phyloP scores from a whole-genome alignment of 1,284 basidiomycete genomes.

The Leccinum huronense region DNA sequence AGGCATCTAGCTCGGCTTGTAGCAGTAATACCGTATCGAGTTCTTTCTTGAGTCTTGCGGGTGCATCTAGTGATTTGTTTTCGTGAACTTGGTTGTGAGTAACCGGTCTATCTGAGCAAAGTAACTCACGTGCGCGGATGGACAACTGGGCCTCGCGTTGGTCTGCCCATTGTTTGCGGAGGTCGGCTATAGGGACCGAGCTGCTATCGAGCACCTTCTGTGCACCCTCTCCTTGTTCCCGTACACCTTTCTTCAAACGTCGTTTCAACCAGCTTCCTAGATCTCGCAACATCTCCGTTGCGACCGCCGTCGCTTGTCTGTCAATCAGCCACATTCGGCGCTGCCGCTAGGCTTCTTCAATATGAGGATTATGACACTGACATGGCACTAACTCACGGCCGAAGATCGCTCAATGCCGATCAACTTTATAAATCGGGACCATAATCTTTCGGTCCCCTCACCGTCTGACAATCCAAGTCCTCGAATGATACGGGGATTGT shows the following conservation, averaged over 20 bases:
- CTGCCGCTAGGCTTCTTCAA: not conserved
- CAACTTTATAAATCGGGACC: slow-evolving; percentile 4
- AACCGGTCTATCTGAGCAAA: no score
- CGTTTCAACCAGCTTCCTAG: not conserved
- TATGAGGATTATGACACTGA: not conserved
- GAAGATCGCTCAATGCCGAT: slow-evolving; percentile 5
- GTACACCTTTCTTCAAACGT: not conserved
- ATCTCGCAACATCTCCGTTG: not conserved
- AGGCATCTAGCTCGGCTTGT: not conserved
- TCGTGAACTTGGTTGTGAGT: not conserved
- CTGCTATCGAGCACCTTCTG: not conserved
- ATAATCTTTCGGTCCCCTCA: not conserved
- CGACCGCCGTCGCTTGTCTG: not conserved
- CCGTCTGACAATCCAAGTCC: not conserved
- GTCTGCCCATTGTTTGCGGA: not conserved
- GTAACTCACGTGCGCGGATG: not conserved
- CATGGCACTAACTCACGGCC: not conserved
- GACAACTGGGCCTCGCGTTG: not conserved
- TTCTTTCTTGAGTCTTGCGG: not conserved
- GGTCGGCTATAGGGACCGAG: not conserved
- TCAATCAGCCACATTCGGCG: not conserved
- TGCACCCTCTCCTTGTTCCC: not conserved
- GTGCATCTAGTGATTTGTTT: not conserved
- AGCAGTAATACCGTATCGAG: not conserved
- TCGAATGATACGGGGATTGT: not conserved